Evolutionary conservation across 2,329 filamentous ascomycete genomes (phyloP), one percentile per base, ranked within the genome.

Genomic region (Bipolaris bicolor): DNA sequence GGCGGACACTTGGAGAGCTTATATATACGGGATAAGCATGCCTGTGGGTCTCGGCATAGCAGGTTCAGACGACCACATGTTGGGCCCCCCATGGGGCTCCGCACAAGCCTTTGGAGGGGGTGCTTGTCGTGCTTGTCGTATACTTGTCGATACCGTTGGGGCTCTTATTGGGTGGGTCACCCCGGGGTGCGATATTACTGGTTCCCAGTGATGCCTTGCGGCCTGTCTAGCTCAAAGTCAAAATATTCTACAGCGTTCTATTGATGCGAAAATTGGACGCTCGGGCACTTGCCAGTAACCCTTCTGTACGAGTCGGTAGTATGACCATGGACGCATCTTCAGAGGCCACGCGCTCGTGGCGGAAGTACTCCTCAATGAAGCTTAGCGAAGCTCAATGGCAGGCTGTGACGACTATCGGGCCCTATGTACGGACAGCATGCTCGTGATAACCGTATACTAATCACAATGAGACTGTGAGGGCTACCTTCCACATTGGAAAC

Each of bases 31-130:
- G 13, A 11, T 33, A 22, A 34, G 18, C 4, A 37, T 48, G 15
- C 18, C 10, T 45, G 36, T 55, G 33, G 46, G 46, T 22, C 37
- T 63, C 62, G 52, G 52, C 49, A 41, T 40, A 46, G 50, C 39
- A 46, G 50, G 39, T 41, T 48, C 46, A 31, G 41, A 13, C 47
- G 54, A 55, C 34, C 33, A 52, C 51, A 29, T 48, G 24, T 16
- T 41, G 37, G 36, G 41, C 59, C 61, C 26, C 26, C 63, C 61
- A 66, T 49, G 63, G 63, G 63, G 63, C 63, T 52, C 61, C 63
- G 61, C 61, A 52, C 48, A 64, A 61, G 57, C 59, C 61, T 65
- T 63, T 20, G 43, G 45, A 49, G 29, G 51, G 29, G 44, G 26
- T 29, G 47, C 60, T 57, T 53, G 57, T 57, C 50, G 26, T 55